These are phyloP conservation scores for Stromatinia cepivora DNA, from an alignment of 2,329 filamentous ascomycete genomes.

Conservation along the genomic window DNA sequence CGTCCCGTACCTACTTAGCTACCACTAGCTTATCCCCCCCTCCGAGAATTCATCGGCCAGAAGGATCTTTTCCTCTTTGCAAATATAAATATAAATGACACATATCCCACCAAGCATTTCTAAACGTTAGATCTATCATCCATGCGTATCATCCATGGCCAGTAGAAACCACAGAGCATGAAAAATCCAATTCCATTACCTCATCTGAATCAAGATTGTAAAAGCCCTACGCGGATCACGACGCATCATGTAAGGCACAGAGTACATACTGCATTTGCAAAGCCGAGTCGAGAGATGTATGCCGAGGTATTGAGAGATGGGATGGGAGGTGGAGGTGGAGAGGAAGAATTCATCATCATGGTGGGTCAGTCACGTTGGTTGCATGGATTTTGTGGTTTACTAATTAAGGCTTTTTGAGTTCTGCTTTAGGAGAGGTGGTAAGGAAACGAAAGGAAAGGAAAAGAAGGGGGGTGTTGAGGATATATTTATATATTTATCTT, in stretches of 20 bases:
- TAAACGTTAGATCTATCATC: neutral
- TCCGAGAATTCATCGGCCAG: neutral
- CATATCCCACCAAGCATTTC: neutral
- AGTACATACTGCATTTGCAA: neutral
- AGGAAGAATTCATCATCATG: neutral
- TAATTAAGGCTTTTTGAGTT: too few relatives aligned
- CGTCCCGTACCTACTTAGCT: neutral
- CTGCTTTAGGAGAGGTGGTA: neutral
- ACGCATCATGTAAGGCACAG: too few relatives aligned
- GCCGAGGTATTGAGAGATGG: constrained; percentile 1
- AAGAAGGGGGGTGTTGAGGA: neutral
- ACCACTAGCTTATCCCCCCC: neutral
- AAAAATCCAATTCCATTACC: neutral
- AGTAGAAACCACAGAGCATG: neutral
- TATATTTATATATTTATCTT: neutral
- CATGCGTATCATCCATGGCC: neutral
- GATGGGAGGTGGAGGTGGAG: neutral
- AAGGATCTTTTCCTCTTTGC: constrained; percentile 1
- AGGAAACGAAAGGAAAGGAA: neutral
- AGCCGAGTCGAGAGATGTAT: neutral
- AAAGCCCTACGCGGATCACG: neutral
- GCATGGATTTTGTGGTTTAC: too few relatives aligned
- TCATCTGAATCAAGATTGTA: neutral
- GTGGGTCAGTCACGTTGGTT: neutral
- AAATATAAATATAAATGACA: neutral